Evolutionary conservation across 2,329 filamentous ascomycete genomes (phyloP).

Genomic region (Cladobotryum mycophilum): DNA sequence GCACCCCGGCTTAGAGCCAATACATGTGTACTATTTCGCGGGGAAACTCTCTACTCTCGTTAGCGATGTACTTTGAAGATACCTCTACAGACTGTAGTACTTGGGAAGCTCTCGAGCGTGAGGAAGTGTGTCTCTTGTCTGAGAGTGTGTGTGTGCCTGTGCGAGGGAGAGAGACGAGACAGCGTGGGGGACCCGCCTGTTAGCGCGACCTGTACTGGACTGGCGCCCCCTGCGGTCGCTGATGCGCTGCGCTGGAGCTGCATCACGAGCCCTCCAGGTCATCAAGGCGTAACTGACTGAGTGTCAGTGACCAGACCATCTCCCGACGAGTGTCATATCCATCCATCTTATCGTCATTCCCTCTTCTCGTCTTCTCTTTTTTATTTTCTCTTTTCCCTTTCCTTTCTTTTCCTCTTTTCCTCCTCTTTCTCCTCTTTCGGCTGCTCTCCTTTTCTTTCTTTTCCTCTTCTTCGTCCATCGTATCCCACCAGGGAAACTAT

Average conservation of each 20-base stretch:
- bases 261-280: slow-evolving; percentile 12
- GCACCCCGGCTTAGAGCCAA: slow-evolving; percentile 3
- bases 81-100: not conserved
- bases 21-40: slow-evolving; percentile 7
- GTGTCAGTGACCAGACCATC: not conserved
- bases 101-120: no score
- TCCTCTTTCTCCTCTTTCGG: not conserved
- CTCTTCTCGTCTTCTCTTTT: slow-evolving; percentile 9
- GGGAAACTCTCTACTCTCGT: slow-evolving; percentile 3
- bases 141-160: no score
- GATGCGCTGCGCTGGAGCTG: slow-evolving; percentile 5
- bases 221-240: slow-evolving; percentile 1
- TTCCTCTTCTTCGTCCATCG: not conserved
- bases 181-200: not conserved
- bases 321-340: slow-evolving; percentile 3
- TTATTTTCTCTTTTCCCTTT: slow-evolving; percentile 7
- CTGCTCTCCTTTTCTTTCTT: not conserved
- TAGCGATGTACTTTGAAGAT: slow-evolving; percentile 8
- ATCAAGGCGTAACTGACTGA: slow-evolving; percentile 10
- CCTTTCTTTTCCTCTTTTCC: slow-evolving; percentile 3
- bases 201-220: slow-evolving; percentile 1
- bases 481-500: not conserved
- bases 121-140: no score
- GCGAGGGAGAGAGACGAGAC: no score
- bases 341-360: slow-evolving; percentile 10